Evolutionary conservation across 2,329 filamentous ascomycete species (phyloP), one percentile per base, ranked within the genome.

Genomic region (Teratosphaeria destructans): DNA sequence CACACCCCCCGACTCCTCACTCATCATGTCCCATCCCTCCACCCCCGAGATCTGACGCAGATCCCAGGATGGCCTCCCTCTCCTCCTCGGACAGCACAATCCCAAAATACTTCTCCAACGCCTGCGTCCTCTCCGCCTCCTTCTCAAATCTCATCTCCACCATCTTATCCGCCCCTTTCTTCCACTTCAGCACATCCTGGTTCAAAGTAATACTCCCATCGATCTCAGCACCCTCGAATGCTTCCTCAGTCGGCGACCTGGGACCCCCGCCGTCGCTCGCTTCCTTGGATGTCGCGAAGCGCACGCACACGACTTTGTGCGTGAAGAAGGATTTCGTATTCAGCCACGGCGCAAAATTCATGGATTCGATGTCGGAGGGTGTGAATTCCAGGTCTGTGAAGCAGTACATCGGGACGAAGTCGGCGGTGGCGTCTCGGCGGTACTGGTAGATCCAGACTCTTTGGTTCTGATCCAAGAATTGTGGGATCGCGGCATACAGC

Each of bases 371-470:
- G 71, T 89, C 86, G 29, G 73, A 68, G 3, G 78, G 79, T 26
- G 82, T 69, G 71, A 87, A 88, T 71, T 88, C 85, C 23, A 81
- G 73, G 58, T 87, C 83, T 2, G 80, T 78, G 70, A 90, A 91
- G 61, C 79, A 82, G 71, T 89, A 89, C 61, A 78, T 81, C 1
- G 81, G 74, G 32, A 78, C 75, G 82, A 85, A 91, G 2, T 77
- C 74, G 52, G 71, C 74, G 0, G n/a, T 16, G n/a, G 8, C 19
- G 3, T 14, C 78, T 72, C 0, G 72, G 19, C 62, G 37, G 34
- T 59, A 59, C 59, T 78, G 72, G 57, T 74, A 77, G 3, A 77
- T 71, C 76, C 77, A 78, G 7, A 78, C 61, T 16, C 75, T 71
- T 57, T 76, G 74, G 27, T 23, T 57, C 52, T 60, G 54, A 55